phyloP scores from a whole-genome alignment of 768 basidiomycete species.

The Gloeostereum incarnatum region DNA sequence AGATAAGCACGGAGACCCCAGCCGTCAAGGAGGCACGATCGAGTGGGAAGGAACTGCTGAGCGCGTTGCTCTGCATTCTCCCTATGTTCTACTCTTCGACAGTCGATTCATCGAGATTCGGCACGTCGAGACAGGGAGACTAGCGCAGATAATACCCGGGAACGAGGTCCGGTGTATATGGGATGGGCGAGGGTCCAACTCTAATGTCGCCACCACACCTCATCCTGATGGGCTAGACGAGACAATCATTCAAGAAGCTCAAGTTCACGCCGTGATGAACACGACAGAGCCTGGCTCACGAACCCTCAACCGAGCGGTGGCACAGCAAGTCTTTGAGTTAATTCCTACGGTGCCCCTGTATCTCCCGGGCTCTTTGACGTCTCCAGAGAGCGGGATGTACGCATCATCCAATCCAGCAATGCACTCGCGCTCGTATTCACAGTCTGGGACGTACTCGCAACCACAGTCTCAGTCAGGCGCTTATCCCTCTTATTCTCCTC shows the following conservation, averaged over 20 bases:
- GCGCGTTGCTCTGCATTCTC: conserved; percentile 81
- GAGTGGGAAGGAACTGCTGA: conserved; percentile 96
- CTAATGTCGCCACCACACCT: conserved; percentile 10
- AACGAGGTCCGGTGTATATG: conserved; percentile 59
- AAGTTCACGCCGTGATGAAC: conserved; percentile 61
- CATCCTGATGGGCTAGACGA: conserved; percentile 14
- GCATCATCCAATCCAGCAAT: background rate
- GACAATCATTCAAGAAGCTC: conserved; percentile 43
- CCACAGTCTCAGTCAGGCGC: too few relatives aligned
- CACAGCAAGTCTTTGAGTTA: conserved; percentile 46
- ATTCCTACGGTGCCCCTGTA: conserved; percentile 41
- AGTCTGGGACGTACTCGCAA: too few relatives aligned
- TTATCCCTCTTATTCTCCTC: conserved; percentile 1
- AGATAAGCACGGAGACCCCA: conserved; percentile 81
- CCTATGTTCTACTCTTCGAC: conserved; percentile 84
- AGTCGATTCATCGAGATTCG: conserved; percentile 81
- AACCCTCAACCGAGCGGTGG: conserved; percentile 20
- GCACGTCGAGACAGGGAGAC: conserved; percentile 50
- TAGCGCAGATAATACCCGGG: conserved; percentile 54
- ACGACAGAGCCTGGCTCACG: conserved; percentile 23
- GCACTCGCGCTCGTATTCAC: too few relatives aligned
- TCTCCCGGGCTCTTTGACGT: conserved; percentile 19
- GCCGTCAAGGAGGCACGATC: conserved; percentile 57
- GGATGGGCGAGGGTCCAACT: conserved; percentile 49
- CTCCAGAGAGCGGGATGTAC: background rate